Evolutionary conservation across 2,329 filamentous ascomycete genomes (phyloP).

Genomic region (Aspergillus pseudoterreus): DNA sequence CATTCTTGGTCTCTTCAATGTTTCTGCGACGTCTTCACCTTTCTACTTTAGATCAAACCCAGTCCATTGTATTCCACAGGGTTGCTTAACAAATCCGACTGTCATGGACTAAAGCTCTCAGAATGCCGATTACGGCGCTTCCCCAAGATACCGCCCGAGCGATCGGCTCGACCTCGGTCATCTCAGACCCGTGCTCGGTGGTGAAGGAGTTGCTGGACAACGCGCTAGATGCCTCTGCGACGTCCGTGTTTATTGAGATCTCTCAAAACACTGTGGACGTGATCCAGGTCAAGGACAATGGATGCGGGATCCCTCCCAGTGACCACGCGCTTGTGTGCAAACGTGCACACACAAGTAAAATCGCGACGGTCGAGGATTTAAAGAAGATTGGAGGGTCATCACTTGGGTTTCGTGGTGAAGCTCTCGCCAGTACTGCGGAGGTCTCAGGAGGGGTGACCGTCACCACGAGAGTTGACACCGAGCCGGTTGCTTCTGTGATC

Average conservation of each 20-base stretch:
- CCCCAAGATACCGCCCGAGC: slow-evolving; percentile 43
- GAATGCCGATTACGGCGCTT: slow-evolving; percentile 46
- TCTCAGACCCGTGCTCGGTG: slow-evolving; percentile 54
- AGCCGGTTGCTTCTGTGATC: slow-evolving; percentile 51
- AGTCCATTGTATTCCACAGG: too few relatives aligned
- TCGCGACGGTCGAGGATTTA: slow-evolving; percentile 55
- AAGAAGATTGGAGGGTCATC: slow-evolving; percentile 52
- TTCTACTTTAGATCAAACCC: too few relatives aligned
- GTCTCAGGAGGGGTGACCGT: slow-evolving; percentile 52
- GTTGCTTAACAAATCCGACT: too few relatives aligned
- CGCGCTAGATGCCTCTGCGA: slow-evolving; percentile 60
- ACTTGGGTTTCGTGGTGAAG: slow-evolving; percentile 63
- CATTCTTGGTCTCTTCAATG: background rate
- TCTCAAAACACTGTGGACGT: slow-evolving; percentile 56
- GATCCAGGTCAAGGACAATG: slow-evolving; percentile 64
- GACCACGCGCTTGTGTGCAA: slow-evolving; percentile 56
- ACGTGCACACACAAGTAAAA: slow-evolving; percentile 62
- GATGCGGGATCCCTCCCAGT: slow-evolving; percentile 55
- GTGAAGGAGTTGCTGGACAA: slow-evolving; percentile 67
- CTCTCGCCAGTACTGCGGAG: slow-evolving; percentile 59
- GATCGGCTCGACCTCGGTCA: slow-evolving; percentile 55
- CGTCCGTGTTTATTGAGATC: slow-evolving; percentile 56
- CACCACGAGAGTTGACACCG: slow-evolving; percentile 56
- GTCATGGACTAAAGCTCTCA: slow-evolving; percentile 10
- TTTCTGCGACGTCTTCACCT: too few relatives aligned